A percentile compares a stretch with the other conserved stretches of the same genome.
Evolutionary conservation across 495 filamentous ascomycete genomes (phyloP).

Genomic region (Penicillium daleae): DNA sequence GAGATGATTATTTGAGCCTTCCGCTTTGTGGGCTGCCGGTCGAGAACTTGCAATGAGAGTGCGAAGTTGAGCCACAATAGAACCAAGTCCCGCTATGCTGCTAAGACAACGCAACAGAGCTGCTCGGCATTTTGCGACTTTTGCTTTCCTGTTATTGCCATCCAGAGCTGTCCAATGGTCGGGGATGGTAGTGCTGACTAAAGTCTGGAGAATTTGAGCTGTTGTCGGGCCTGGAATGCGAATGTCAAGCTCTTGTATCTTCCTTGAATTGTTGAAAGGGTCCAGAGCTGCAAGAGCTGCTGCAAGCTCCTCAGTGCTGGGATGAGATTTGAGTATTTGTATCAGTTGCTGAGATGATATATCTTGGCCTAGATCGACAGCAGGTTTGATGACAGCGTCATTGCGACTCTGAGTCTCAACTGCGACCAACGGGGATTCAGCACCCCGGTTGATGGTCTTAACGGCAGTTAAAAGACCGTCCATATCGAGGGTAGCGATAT

Average conservation of each 20-base stretch:
- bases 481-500: constrained; percentile 32
- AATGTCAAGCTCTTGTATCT: constrained; percentile 57
- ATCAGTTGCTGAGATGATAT: constrained; percentile 62
- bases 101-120: constrained; percentile 68
- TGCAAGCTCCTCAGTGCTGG: constrained; percentile 60
- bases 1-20: constrained; percentile 34
- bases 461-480: constrained; percentile 48
- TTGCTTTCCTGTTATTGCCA: constrained; percentile 43
- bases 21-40: constrained; percentile 30
- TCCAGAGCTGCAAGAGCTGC: constrained; percentile 58
- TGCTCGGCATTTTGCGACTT: constrained; percentile 36
- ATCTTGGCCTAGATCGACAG: constrained; percentile 23
- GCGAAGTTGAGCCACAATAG: constrained; percentile 65
- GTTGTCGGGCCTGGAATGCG: constrained; percentile 63
- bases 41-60: constrained; percentile 46
- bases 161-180: constrained; percentile 74
- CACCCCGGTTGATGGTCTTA: constrained; percentile 39
- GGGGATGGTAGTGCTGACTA: constrained; percentile 71
- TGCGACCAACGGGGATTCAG: constrained; percentile 25
- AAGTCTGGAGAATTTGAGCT: constrained; percentile 69
- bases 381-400: constrained; percentile 16
- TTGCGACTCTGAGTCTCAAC: constrained; percentile 19
- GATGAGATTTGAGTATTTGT: constrained; percentile 64
- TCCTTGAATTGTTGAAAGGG: constrained; percentile 35
- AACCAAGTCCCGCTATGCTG: constrained; percentile 73